Evolutionary conservation across 148 eudicot genomes (phyloP).

Genomic region (Rhododendron mucronatum): DNA sequence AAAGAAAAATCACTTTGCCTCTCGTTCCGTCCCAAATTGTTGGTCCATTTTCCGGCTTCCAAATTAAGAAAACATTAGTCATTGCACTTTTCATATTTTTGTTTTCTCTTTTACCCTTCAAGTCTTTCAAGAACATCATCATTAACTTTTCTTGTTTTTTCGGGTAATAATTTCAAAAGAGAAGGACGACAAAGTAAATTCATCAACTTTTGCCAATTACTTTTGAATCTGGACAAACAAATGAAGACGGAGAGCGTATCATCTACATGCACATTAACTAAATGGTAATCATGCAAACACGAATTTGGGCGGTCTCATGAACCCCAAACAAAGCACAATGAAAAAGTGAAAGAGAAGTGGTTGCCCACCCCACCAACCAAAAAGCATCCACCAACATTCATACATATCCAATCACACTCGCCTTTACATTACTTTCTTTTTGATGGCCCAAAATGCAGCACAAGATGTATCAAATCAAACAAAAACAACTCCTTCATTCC

Average conservation of each 20-base stretch:
- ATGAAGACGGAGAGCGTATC: not conserved
- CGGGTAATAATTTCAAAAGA: too few relatives aligned
- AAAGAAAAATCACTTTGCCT: too few relatives aligned
- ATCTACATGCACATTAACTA: not conserved
- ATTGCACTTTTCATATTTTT: too few relatives aligned
- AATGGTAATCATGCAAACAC: not conserved
- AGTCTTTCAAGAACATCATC: too few relatives aligned
- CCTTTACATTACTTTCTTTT: not conserved
- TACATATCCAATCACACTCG: constrained; percentile 6
- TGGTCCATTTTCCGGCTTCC: too few relatives aligned
- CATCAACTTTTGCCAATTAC: too few relatives aligned
- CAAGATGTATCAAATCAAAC: constrained; percentile 20
- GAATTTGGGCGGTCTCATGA: not conserved
- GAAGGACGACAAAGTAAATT: too few relatives aligned
- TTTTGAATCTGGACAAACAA: too few relatives aligned
- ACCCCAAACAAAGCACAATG: not conserved
- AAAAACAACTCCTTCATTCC: constrained; percentile 18
- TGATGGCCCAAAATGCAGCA: constrained; percentile 23
- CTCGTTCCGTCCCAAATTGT: too few relatives aligned
- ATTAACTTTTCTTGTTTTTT: too few relatives aligned
- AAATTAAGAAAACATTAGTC: too few relatives aligned
- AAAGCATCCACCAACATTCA: constrained; percentile 12
- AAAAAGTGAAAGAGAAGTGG: constrained; percentile 1
- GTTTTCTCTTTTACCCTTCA: too few relatives aligned
- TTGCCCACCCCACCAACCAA: not conserved